These are phyloP conservation scores for Whalleya microplaca DNA, from an alignment of 2,329 filamentous ascomycete genomes.

Conservation along the genomic window DNA sequence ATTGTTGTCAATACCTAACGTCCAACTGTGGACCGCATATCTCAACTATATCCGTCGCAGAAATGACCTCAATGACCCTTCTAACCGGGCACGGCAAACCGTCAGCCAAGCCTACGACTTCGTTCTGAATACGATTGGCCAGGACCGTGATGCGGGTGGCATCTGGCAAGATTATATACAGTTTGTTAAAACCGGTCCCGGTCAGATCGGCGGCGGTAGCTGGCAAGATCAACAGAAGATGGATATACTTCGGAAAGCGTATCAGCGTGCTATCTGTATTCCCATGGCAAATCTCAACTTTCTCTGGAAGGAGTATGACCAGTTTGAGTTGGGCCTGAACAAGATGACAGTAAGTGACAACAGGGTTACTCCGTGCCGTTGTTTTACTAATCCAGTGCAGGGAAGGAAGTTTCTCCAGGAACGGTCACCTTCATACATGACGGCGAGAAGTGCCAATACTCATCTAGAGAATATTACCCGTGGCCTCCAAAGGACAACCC, in stretches of 20 bases:
- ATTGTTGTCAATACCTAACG: slow-evolving; percentile 77
- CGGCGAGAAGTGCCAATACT: slow-evolving; percentile 86
- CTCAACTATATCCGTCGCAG: slow-evolving; percentile 92
- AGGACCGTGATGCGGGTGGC: slow-evolving; percentile 85
- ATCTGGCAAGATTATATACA: slow-evolving; percentile 96
- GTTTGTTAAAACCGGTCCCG: slow-evolving; percentile 87
- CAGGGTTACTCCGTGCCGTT: slow-evolving; percentile 4
- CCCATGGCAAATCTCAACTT: slow-evolving; percentile 82
- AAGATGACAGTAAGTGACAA: slow-evolving; percentile 74
- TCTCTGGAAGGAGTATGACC: slow-evolving; percentile 97
- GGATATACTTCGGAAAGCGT: slow-evolving; percentile 88
- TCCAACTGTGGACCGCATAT: slow-evolving; percentile 90
- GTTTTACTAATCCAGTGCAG: slow-evolving; percentile 47
- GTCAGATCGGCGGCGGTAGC: slow-evolving; percentile 78
- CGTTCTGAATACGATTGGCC: slow-evolving; percentile 84
- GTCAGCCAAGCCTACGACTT: slow-evolving; percentile 91
- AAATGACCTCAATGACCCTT: slow-evolving; percentile 84
- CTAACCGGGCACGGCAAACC: slow-evolving; percentile 74
- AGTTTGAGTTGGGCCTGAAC: slow-evolving; percentile 92
- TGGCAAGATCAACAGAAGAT: slow-evolving; percentile 99
- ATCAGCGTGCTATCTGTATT: slow-evolving; percentile 85
- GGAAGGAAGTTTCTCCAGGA: slow-evolving; percentile 95
- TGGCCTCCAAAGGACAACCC: slow-evolving; percentile 73
- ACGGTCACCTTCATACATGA: slow-evolving; percentile 92
- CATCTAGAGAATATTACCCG: slow-evolving; percentile 88